Conservation (phyloP, 129 eudicot genomes). For the Erigeron canadensis region DNA sequence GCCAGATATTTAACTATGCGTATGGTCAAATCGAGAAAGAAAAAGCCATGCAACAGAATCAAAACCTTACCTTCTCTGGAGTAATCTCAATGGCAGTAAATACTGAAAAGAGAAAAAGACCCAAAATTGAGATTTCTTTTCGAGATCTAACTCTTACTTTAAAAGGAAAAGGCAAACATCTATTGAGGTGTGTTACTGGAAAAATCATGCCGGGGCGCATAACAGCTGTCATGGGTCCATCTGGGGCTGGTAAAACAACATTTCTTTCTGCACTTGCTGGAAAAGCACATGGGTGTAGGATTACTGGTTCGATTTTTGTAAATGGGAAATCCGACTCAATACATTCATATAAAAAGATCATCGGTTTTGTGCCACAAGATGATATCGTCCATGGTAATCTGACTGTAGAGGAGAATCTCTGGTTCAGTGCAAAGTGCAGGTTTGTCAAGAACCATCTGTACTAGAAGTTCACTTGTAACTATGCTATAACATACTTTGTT, state of each 20-base stretch:
- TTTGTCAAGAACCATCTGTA: constrained; percentile 21
- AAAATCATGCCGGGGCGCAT: constrained; percentile 79
- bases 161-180: constrained; percentile 67
- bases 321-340: constrained; percentile 74
- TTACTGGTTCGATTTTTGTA: constrained; percentile 62
- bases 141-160: constrained; percentile 72
- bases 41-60: constrained; percentile 71
- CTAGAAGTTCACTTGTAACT: not conserved
- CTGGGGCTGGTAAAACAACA: constrained; percentile 98
- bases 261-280: constrained; percentile 88
- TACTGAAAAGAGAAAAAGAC: constrained; percentile 57
- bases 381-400: constrained; percentile 88
- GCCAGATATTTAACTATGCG: constrained; percentile 83
- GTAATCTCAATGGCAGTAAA: constrained; percentile 71
- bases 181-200: constrained; percentile 76
- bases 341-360: constrained; percentile 68
- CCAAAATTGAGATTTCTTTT: constrained; percentile 69
- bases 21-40: constrained; percentile 88
- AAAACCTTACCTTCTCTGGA: constrained; percentile 79
- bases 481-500: not conserved
- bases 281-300: constrained; percentile 74
- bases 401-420: constrained; percentile 85
- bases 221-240: constrained; percentile 95
- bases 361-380: constrained; percentile 95
- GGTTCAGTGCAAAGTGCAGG: constrained; percentile 98